Evolutionary conservation across 129 eudicot genomes (phyloP).

Genomic region (Artemisia tridentata): DNA sequence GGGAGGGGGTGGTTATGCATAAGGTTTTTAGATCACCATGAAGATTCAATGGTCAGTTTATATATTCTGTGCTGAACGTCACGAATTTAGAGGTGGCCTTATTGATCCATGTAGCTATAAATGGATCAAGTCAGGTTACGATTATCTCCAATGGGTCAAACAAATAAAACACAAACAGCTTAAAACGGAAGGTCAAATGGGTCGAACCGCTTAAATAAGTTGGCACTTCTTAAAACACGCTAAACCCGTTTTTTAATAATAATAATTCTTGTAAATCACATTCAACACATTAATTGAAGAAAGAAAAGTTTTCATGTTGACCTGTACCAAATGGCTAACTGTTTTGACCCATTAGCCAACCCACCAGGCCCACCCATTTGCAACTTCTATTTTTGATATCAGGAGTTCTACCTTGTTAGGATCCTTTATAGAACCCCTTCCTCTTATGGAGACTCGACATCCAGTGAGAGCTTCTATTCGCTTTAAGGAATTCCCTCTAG

Average conservation of each 20-base stretch:
- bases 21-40: background rate
- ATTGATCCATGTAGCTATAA: background rate
- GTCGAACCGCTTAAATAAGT: no score
- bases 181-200: no score
- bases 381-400: background rate
- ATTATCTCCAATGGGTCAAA: background rate
- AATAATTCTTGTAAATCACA: no score
- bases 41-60: background rate
- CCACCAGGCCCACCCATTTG: background rate
- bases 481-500: conserved; percentile 78
- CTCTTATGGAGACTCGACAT: conserved; percentile 76
- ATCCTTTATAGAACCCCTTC: conserved; percentile 78
- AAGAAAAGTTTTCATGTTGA: no score
- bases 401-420: conserved; percentile 46
- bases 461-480: conserved; percentile 76
- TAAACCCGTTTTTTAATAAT: no score
- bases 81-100: background rate
- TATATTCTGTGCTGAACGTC: no score
- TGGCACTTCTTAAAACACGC: no score
- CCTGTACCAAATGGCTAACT: background rate
- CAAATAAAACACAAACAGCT: background rate
- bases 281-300: no score
- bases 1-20: background rate
- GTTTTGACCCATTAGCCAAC: background rate
- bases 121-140: background rate